These are phyloP conservation scores for Heracleum sosnowskyi DNA, from an alignment of 129 eudicot species.

Conservation along the genomic window DNA sequence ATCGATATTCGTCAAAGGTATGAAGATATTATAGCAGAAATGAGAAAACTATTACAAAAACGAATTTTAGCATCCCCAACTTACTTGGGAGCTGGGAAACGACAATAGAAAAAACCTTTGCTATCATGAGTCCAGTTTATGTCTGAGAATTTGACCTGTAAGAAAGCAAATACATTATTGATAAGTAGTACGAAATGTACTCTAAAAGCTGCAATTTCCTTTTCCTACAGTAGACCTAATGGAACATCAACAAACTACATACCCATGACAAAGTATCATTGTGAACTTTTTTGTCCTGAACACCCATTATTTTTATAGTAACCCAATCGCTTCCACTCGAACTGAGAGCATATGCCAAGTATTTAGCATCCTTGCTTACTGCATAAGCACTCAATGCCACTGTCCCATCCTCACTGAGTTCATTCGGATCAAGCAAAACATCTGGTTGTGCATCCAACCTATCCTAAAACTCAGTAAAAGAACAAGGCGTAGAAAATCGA, in stretches of 20 bases:
- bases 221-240: neutral
- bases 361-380: constrained; percentile 95
- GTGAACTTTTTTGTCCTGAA: constrained; percentile 56
- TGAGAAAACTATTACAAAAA: neutral
- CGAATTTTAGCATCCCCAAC: constrained; percentile 11
- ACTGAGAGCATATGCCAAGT: constrained; percentile 80
- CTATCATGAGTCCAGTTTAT: constrained; percentile 90
- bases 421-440: constrained; percentile 90
- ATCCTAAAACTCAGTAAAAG: constrained; percentile 45
- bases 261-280: constrained; percentile 94
- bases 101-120: constrained; percentile 95
- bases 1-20: neutral
- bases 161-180: constrained; percentile 12
- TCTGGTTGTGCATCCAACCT: constrained; percentile 80
- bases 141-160: constrained; percentile 85
- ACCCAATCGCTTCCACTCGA: constrained; percentile 98
- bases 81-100: constrained; percentile 95
- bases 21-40: neutral
- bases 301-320: constrained; percentile 68
- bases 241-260: neutral
- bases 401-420: constrained; percentile 91
- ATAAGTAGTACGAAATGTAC: neutral
- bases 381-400: constrained; percentile 63
- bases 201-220: neutral
- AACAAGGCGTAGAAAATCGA: neutral